Conservation (phyloP, 164 flowering plant genomes). For the Kingdonia uniflora region DNA sequence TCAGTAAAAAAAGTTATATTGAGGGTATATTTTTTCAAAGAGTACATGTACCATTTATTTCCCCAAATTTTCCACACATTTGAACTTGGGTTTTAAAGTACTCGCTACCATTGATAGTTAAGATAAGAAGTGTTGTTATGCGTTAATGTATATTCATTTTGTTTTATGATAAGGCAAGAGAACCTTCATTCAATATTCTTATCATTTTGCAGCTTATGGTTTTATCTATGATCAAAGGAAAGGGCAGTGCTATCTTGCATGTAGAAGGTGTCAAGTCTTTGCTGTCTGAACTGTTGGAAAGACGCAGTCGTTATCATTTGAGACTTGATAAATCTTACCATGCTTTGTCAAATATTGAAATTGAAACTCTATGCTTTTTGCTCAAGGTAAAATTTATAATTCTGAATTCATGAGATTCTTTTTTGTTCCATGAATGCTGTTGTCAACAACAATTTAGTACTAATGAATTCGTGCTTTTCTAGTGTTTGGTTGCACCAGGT, state of each 20-base stretch:
- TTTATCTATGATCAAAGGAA: conserved; percentile 54
- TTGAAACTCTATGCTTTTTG: conserved; percentile 50
- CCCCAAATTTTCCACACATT: too few relatives aligned
- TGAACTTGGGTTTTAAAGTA: too few relatives aligned
- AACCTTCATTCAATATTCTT: background rate
- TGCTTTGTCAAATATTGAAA: conserved; percentile 44
- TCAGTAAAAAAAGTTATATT: too few relatives aligned
- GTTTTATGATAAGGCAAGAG: too few relatives aligned
- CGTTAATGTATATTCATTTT: too few relatives aligned
- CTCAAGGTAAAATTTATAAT: conserved; percentile 43
- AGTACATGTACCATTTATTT: too few relatives aligned
- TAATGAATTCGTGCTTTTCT: conserved; percentile 3
- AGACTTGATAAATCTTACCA: conserved; percentile 20
- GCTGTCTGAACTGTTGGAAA: conserved; percentile 49
- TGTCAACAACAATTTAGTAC: background rate
- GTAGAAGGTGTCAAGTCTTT: conserved; percentile 36
- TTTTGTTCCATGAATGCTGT: background rate
- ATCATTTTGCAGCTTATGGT: conserved; percentile 49
- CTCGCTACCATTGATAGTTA: too few relatives aligned
- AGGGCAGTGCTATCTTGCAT: conserved; percentile 36
- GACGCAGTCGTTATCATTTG: conserved; percentile 25
- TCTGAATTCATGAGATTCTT: background rate
- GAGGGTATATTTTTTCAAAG: too few relatives aligned
- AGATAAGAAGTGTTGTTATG: too few relatives aligned
- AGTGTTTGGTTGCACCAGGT: conserved; percentile 37